Evolutionary conservation across 208 protist species (phyloP).

Genomic region (Borovskyia barvae): DNA sequence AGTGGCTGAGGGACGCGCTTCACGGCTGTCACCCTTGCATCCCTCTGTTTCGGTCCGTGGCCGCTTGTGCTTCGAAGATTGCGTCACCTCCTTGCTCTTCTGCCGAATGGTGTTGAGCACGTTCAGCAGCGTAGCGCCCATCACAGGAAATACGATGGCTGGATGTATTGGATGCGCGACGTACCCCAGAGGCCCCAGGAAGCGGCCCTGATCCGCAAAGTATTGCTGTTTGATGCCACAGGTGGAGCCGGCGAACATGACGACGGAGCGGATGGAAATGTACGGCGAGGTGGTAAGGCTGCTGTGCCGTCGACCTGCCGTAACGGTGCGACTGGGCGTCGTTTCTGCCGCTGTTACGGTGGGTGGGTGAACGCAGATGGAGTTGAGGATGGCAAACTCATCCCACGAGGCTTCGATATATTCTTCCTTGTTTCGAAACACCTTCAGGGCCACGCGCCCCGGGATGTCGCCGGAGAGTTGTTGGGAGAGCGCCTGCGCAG

Average conservation of each 20-base stretch:
- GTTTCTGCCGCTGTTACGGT: not conserved
- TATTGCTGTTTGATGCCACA: slow-evolving; percentile 36
- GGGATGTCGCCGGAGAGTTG: slow-evolving; percentile 19
- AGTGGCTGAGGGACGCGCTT: too few species aligned
- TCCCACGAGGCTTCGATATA: slow-evolving; percentile 78
- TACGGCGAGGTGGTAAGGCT: slow-evolving; percentile 9
- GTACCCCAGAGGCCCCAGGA: slow-evolving; percentile 55
- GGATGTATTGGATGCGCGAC: slow-evolving; percentile 71
- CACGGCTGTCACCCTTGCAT: not conserved
- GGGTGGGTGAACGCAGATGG: slow-evolving; percentile 20
- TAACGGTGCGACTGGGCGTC: not conserved
- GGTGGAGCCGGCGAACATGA: slow-evolving; percentile 33
- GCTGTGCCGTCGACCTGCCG: slow-evolving; percentile 9
- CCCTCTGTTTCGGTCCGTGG: slow-evolving; percentile 10
- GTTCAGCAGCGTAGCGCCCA: slow-evolving; percentile 70
- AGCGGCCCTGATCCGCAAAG: slow-evolving; percentile 51
- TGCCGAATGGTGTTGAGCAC: slow-evolving; percentile 46
- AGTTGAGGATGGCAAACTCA: slow-evolving; percentile 56
- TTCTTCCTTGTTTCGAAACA: slow-evolving; percentile 67
- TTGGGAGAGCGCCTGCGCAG: slow-evolving; percentile 5
- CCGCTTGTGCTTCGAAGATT: slow-evolving; percentile 20
- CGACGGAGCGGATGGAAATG: slow-evolving; percentile 30
- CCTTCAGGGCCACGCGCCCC: slow-evolving; percentile 60
- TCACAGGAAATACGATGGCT: slow-evolving; percentile 68
- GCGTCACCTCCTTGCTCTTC: slow-evolving; percentile 30